These are phyloP conservation scores for Arabis hirsuta DNA, from an alignment of 345 rosid genomes.

Conservation along the genomic window DNA sequence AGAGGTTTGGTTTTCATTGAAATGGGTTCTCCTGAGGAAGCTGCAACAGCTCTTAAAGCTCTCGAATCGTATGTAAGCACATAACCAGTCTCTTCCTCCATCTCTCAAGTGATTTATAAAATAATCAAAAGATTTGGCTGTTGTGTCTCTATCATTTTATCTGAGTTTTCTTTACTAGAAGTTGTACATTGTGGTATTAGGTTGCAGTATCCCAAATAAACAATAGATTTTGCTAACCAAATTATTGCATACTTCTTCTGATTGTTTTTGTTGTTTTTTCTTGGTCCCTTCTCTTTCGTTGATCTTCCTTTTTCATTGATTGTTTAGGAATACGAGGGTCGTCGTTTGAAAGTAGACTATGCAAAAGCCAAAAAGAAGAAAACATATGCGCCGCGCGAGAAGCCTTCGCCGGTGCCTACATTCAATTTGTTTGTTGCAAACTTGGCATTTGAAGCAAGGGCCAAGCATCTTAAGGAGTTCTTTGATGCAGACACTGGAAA, in stretches of 20 bases:
- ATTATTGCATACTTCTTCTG: too few relatives aligned
- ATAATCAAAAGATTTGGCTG: not conserved
- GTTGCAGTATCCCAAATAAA: too few relatives aligned
- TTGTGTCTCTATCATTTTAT: conserved; percentile 3
- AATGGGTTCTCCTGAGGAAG: conserved; percentile 82
- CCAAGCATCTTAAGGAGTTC: conserved; percentile 69
- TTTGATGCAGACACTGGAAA: conserved; percentile 57
- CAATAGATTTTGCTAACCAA: too few relatives aligned
- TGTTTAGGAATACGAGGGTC: conserved; percentile 73
- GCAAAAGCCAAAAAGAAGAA: conserved; percentile 65
- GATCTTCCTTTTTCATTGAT: conserved; percentile 17
- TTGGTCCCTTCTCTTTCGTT: conserved; percentile 12
- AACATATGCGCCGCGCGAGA: conserved; percentile 47
- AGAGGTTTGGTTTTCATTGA: conserved; percentile 80
- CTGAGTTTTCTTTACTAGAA: not conserved
- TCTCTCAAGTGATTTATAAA: not conserved
- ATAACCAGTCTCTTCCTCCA: not conserved
- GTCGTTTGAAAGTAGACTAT: conserved; percentile 59
- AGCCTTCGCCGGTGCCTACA: conserved; percentile 46
- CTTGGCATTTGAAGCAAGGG: conserved; percentile 68
- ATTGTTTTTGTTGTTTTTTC: not conserved
- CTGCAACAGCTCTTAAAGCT: conserved; percentile 58
- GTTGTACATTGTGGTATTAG: conserved; percentile 13
- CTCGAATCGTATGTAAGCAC: conserved; percentile 64
- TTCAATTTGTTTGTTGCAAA: conserved; percentile 77